A percentile compares a stretch with the other conserved stretches of the same genome.
phyloP scores from a whole-genome alignment of 2,329 filamentous ascomycete genomes.

The Xylariaceae sp. region DNA sequence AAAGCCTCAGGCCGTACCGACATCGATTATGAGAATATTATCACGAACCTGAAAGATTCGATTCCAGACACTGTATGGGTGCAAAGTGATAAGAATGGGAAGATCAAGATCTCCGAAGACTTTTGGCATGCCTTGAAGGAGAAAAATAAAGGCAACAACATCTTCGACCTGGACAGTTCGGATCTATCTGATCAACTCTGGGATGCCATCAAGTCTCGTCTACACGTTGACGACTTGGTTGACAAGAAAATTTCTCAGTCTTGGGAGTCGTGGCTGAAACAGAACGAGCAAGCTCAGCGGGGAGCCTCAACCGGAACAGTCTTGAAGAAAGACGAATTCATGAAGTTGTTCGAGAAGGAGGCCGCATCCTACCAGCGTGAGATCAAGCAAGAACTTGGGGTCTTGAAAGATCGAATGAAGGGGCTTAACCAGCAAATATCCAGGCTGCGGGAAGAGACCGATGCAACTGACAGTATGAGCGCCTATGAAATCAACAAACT shows the following conservation, averaged over 20 bases:
- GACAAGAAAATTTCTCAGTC: slow-evolving; percentile 30
- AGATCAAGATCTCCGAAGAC: slow-evolving; percentile 49
- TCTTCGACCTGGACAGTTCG: slow-evolving; percentile 43
- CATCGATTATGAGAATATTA: slow-evolving; percentile 24
- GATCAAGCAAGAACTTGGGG: slow-evolving; percentile 21
- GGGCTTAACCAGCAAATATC: slow-evolving; percentile 29
- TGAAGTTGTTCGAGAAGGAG: slow-evolving; percentile 31
- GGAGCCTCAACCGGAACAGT: slow-evolving; percentile 32
- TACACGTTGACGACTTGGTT: slow-evolving; percentile 33
- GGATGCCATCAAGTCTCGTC: slow-evolving; percentile 40
- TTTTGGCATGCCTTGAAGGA: slow-evolving; percentile 62
- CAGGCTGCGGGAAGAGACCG: slow-evolving; percentile 25
- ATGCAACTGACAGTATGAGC: slow-evolving; percentile 31
- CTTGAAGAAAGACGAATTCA: slow-evolving; percentile 32
- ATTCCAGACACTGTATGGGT: slow-evolving; percentile 56
- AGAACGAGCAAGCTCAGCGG: slow-evolving; percentile 42
- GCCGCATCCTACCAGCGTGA: slow-evolving; percentile 27
- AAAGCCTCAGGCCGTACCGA: not conserved
- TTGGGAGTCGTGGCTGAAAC: slow-evolving; percentile 50
- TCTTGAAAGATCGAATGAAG: slow-evolving; percentile 19
- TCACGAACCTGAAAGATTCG: slow-evolving; percentile 38
- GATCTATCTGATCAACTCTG: slow-evolving; percentile 44
- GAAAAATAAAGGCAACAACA: slow-evolving; percentile 45
- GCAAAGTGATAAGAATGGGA: slow-evolving; percentile 46
- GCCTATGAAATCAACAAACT: slow-evolving; percentile 39